A percentile compares a stretch with the other conserved stretches of the same genome.
phyloP scores from a whole-genome alignment of 495 filamentous ascomycete species.

The Penicillium soppii region DNA sequence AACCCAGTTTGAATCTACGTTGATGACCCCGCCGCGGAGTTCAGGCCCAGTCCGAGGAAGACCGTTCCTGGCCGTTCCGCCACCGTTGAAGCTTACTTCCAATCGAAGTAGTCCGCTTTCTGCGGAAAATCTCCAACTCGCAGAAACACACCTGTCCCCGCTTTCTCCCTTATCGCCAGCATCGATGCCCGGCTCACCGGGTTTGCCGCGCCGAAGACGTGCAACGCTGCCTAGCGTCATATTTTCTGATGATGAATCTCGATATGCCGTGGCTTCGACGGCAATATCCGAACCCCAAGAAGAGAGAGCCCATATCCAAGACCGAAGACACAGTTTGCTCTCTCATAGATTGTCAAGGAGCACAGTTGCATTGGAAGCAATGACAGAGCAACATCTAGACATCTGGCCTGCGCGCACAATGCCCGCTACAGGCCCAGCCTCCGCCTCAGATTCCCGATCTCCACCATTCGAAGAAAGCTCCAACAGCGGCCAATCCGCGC shows the following conservation, averaged over 20 bases:
- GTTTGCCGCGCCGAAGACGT: conserved; percentile 31
- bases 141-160: conserved; percentile 18
- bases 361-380: conserved; percentile 24
- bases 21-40: not conserved
- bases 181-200: conserved; percentile 20
- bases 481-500: conserved; percentile 25
- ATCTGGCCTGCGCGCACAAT: conserved; percentile 28
- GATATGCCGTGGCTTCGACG: conserved; percentile 28
- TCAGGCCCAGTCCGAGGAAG: conserved; percentile 6
- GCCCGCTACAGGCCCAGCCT: conserved; percentile 12
- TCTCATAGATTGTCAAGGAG: conserved; percentile 34
- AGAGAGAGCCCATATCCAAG: conserved; percentile 16
- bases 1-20: conserved; percentile 17
- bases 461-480: conserved; percentile 21
- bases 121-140: conserved; percentile 20
- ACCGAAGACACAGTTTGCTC: conserved; percentile 19
- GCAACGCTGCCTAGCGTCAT: conserved; percentile 47
- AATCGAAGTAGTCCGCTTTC: conserved; percentile 29
- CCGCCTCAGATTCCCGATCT: conserved; percentile 28
- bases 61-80: conserved; percentile 20
- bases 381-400: conserved; percentile 25
- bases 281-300: conserved; percentile 29
- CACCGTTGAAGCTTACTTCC: conserved; percentile 24
- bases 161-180: conserved; percentile 17
- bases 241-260: conserved; percentile 42